Evolutionary conservation across 192 early-diverging fungal species (phyloP).

Genomic region (Coemansia sp.): DNA sequence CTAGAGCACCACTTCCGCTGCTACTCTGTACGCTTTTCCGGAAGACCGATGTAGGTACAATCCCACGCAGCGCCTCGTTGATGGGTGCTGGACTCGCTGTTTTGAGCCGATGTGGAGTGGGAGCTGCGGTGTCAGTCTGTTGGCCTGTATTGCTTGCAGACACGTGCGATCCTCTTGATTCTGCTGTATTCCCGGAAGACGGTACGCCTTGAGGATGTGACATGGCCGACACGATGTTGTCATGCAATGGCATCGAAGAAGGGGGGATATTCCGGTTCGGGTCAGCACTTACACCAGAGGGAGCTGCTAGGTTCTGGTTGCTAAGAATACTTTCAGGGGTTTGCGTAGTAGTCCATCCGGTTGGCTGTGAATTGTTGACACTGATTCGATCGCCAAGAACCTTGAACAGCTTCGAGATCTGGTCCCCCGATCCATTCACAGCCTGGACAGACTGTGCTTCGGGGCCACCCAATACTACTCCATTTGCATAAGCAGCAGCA

Average conservation of each 20-base stretch:
- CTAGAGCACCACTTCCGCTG: background rate
- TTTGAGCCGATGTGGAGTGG: conserved; percentile 16
- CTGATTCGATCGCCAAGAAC: conserved; percentile 49
- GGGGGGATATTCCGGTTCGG: background rate
- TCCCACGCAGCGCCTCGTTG: conserved; percentile 51
- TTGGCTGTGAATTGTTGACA: conserved; percentile 10
- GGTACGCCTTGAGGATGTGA: background rate
- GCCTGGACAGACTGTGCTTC: background rate
- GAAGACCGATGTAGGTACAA: conserved; percentile 54
- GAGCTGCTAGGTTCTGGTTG: background rate
- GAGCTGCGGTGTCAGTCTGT: too few relatives aligned
- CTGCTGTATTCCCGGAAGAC: background rate
- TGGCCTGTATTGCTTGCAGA: background rate
- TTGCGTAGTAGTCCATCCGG: background rate
- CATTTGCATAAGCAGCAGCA: conserved; percentile 1
- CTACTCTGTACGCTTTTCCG: conserved; percentile 43
- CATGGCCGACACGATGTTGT: background rate
- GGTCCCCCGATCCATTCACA: conserved; percentile 15
- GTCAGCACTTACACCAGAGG: background rate
- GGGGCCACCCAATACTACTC: background rate
- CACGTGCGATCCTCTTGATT: background rate
- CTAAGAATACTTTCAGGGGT: background rate
- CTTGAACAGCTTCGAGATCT: conserved; percentile 47
- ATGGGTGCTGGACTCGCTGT: conserved; percentile 43
- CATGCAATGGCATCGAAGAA: background rate